Evolutionary conservation across 106 monocot species (phyloP).

Genomic region (Dioscorea dumetorum): DNA sequence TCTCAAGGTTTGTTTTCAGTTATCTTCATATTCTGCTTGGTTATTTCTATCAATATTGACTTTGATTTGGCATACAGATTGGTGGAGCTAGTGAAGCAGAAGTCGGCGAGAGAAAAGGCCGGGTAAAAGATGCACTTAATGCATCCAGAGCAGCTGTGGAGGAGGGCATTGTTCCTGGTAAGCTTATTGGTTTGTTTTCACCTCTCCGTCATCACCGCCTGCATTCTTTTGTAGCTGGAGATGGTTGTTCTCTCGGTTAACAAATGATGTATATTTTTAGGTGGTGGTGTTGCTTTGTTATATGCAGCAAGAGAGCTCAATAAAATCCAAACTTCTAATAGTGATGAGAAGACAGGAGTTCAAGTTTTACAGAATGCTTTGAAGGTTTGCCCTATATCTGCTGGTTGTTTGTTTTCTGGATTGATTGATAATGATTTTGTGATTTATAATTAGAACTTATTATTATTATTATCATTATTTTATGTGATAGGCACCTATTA

Average conservation of each 20-base stretch:
- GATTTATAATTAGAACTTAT: conserved; percentile 3
- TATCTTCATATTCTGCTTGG: background rate
- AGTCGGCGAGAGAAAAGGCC: conserved; percentile 87
- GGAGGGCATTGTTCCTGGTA: conserved; percentile 86
- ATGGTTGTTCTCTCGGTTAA: background rate
- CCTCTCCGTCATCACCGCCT: background rate
- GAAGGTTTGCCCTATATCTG: conserved; percentile 32
- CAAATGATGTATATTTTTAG: conserved; percentile 16
- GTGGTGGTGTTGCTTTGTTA: conserved; percentile 84
- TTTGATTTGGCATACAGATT: conserved; percentile 31
- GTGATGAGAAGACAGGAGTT: conserved; percentile 79
- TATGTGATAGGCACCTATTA: conserved; percentile 47
- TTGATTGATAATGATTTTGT: background rate
- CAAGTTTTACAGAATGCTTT: conserved; percentile 74
- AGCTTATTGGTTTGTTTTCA: background rate
- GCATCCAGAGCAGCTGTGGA: conserved; percentile 83
- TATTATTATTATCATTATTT: too few relatives aligned
- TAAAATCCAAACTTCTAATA: conserved; percentile 50
- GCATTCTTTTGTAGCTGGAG: background rate
- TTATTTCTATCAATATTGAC: too few relatives aligned
- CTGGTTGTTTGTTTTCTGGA: background rate
- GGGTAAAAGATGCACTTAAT: conserved; percentile 85
- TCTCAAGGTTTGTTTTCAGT: conserved; percentile 52
- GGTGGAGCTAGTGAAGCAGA: conserved; percentile 86
- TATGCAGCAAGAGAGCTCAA: conserved; percentile 69